A percentile compares a stretch with the other conserved stretches of the same genome.
phyloP scores from a whole-genome alignment of 352 stramenopile genomes.

The Phytophthora palmivora region DNA sequence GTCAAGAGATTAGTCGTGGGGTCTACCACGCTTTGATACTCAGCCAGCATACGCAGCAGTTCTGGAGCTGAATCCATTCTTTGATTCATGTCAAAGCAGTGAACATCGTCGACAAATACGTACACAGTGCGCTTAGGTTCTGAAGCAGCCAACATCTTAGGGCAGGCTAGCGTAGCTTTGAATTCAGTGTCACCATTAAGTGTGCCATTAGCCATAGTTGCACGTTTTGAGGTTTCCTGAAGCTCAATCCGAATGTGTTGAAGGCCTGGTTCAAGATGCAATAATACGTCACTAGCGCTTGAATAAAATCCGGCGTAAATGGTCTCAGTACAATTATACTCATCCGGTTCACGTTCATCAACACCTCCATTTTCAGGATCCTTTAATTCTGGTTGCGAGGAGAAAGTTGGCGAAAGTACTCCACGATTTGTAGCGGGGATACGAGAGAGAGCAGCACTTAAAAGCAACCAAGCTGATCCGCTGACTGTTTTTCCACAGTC shows the following conservation, averaged over 20 bases:
- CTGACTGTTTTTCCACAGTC: conserved; percentile 65
- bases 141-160: neutral
- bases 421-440: neutral
- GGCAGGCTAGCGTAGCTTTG: neutral
- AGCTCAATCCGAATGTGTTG: conserved; percentile 22
- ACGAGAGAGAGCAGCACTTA: conserved; percentile 30
- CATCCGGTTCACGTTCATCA: conserved; percentile 1
- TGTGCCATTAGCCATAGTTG: neutral
- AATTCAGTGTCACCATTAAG: neutral
- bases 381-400: neutral
- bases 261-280: conserved; percentile 26
- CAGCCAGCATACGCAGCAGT: conserved; percentile 52
- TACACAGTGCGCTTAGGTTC: conserved; percentile 19
- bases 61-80: conserved; percentile 50
- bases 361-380: neutral
- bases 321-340: neutral
- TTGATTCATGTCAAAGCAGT: conserved; percentile 36
- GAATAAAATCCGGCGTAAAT: conserved; percentile 33
- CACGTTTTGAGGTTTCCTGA: conserved; percentile 6
- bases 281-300: conserved; percentile 22
- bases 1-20: conserved; percentile 39
- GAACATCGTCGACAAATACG: conserved; percentile 74
- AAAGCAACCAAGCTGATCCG: conserved; percentile 33
- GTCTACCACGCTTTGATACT: conserved; percentile 54
- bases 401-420: neutral